phyloP scores from a whole-genome alignment of 2,329 filamentous ascomycete species.

The Pseudocercospora ulei region DNA sequence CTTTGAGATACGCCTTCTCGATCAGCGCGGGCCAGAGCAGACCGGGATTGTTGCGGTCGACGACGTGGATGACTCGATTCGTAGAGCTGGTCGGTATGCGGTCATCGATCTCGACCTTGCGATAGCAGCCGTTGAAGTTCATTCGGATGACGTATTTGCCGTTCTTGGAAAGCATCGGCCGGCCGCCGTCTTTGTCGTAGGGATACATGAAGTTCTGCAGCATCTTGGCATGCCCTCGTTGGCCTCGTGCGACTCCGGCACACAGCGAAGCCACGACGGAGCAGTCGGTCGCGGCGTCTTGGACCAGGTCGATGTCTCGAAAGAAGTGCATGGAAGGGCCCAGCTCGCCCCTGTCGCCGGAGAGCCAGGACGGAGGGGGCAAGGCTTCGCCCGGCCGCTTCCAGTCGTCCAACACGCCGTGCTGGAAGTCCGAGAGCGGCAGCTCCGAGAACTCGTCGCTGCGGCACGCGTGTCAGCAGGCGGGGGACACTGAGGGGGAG shows the following conservation, averaged over 20 bases:
- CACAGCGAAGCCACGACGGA: constrained; percentile 94
- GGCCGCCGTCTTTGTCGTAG: constrained; percentile 50
- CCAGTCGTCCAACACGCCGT: constrained; percentile 72
- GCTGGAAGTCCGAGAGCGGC: constrained; percentile 63
- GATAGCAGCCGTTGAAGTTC: constrained; percentile 89
- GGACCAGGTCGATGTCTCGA: constrained; percentile 68
- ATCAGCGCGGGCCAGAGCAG: constrained; percentile 84
- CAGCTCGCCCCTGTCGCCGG: constrained; percentile 27
- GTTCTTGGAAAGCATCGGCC: constrained; percentile 58
- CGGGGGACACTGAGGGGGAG: constrained; percentile 8
- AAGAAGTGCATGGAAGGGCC: constrained; percentile 49
- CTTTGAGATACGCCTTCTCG: constrained; percentile 93
- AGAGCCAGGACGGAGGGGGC: constrained; percentile 38
- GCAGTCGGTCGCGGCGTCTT: constrained; percentile 92
- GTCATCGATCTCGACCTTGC: constrained; percentile 82
- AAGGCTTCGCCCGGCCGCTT: constrained; percentile 62
- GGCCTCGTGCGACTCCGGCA: constrained; percentile 61
- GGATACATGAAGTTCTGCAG: constrained; percentile 67
- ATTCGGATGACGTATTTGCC: constrained; percentile 89
- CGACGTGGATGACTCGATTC: constrained; percentile 68
- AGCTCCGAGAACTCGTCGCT: constrained; percentile 54
- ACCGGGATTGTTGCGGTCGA: constrained; percentile 71
- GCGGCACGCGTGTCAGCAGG: constrained; percentile 33
- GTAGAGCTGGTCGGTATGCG: constrained; percentile 68
- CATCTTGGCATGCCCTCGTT: constrained; percentile 61